Conservation (phyloP, 768 basidiomycete genomes). For the Suillus bovinus region DNA sequence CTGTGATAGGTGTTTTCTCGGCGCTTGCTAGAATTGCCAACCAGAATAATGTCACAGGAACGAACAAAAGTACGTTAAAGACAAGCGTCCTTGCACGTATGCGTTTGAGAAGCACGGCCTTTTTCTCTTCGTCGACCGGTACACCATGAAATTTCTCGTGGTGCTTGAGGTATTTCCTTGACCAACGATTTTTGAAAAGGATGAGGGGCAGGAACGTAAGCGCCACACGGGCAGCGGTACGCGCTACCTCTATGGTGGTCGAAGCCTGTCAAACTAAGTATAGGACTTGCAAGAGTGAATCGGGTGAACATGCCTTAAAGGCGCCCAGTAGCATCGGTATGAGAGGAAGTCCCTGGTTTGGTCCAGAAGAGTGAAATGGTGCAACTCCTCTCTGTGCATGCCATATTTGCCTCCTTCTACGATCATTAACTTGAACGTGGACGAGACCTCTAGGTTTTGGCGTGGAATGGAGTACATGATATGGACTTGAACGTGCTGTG, state of each 20-base stretch:
- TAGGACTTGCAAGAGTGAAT: constrained; percentile 2
- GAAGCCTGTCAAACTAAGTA: constrained; percentile 54
- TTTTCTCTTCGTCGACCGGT: constrained; percentile 55
- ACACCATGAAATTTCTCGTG: constrained; percentile 39
- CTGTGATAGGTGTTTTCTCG: constrained; percentile 83
- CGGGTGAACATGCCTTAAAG: constrained; percentile 55
- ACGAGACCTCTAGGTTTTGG: constrained; percentile 10
- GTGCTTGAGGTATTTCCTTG: constrained; percentile 52
- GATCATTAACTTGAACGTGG: constrained; percentile 9
- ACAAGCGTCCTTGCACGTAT: constrained; percentile 51
- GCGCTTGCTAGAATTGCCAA: constrained; percentile 69
- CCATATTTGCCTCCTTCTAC: constrained; percentile 10
- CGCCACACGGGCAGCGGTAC: constrained; percentile 68
- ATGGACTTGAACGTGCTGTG: not conserved
- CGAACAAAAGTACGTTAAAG: constrained; percentile 55
- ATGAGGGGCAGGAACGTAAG: constrained; percentile 76
- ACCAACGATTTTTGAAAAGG: constrained; percentile 55
- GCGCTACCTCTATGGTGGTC: constrained; percentile 67
- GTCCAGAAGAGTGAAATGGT: constrained; percentile 44
- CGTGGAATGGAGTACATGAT: constrained; percentile 4
- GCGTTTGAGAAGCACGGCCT: constrained; percentile 44
- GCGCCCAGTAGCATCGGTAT: constrained; percentile 59
- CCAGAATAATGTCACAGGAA: constrained; percentile 65
- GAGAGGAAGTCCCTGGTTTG: constrained; percentile 37
- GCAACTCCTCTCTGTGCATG: constrained; percentile 12